phyloP scores from a whole-genome alignment of 2,329 filamentous ascomycete genomes.

The Colletotrichum nymphaeae region DNA sequence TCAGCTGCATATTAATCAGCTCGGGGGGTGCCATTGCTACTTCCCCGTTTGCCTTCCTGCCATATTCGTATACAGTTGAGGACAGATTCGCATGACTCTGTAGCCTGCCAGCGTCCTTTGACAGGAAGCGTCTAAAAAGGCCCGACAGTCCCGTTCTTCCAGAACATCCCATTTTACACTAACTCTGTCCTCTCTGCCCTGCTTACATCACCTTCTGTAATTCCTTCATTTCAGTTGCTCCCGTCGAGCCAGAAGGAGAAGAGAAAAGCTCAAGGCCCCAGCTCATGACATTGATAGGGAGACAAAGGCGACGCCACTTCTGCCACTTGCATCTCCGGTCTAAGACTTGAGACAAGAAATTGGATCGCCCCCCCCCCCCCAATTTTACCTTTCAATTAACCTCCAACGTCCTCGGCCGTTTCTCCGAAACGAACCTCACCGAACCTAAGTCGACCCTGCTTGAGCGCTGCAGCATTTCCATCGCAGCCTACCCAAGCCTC shows the following conservation, averaged over 20 bases:
- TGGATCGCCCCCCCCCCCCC: slow-evolving; percentile 3
- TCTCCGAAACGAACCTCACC: slow-evolving; percentile 27
- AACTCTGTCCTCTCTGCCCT: background rate
- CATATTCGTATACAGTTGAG: slow-evolving; percentile 8
- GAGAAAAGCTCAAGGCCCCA: background rate
- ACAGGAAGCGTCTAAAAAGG: slow-evolving; percentile 21
- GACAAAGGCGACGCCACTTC: slow-evolving; percentile 6
- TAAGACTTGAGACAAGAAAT: slow-evolving; percentile 19
- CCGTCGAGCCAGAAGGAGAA: background rate
- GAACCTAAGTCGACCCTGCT: slow-evolving; percentile 11
- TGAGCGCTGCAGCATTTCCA: slow-evolving; percentile 14
- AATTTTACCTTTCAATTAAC: slow-evolving; percentile 17
- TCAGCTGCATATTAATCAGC: slow-evolving; percentile 28
- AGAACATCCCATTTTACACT: background rate
- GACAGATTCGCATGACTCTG: slow-evolving; percentile 30
- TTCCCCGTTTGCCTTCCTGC: slow-evolving; percentile 7
- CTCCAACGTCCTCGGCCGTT: slow-evolving; percentile 26
- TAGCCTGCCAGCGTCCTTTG: background rate
- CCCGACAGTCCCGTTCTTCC: slow-evolving; percentile 14
- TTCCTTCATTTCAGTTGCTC: background rate
- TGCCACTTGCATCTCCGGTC: background rate
- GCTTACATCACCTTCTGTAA: background rate
- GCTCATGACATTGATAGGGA: slow-evolving; percentile 1
- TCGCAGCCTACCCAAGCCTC: slow-evolving; percentile 7
- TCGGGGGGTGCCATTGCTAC: slow-evolving; percentile 8